A percentile compares a stretch with the other conserved stretches of the same genome.
These are phyloP conservation scores for Musa acuminata DNA, from an alignment of 176 grass and related monocot genomes.

Conservation along the genomic window DNA sequence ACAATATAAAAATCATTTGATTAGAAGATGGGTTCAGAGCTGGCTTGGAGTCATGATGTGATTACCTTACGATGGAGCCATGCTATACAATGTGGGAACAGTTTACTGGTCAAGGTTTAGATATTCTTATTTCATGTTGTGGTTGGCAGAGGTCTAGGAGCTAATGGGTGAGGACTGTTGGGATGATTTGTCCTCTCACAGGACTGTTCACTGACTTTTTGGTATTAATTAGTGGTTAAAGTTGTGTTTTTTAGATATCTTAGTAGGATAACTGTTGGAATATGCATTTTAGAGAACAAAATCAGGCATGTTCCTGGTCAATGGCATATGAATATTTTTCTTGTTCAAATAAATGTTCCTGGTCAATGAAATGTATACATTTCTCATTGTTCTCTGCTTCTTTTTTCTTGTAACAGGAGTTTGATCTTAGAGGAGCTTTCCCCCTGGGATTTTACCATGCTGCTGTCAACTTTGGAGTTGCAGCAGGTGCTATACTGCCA, in stretches of 20 bases:
- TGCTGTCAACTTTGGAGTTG: conserved; percentile 55
- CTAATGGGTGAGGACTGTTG: background rate
- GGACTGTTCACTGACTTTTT: background rate
- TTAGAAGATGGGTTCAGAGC: no score
- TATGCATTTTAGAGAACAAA: no score
- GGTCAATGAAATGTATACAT: background rate
- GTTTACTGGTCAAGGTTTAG: background rate
- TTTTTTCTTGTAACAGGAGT: conserved; percentile 39
- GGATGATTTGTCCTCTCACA: background rate
- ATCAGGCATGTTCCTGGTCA: no score
- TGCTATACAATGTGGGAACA: background rate
- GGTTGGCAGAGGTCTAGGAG: background rate
- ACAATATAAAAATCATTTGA: no score
- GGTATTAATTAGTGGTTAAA: background rate
- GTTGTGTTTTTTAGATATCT: background rate
- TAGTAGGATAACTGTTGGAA: background rate
- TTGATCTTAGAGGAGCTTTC: conserved; percentile 53
- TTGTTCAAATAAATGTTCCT: no score
- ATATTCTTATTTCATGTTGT: background rate
- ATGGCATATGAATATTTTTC: no score
- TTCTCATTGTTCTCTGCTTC: background rate
- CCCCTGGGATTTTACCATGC: conserved; percentile 56
- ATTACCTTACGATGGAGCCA: background rate
- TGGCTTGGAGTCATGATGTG: background rate
- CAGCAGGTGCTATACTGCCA: conserved; percentile 53